Evolutionary conservation across 2,329 filamentous ascomycete species (phyloP).

Genomic region (Cyanodermella asteris): DNA sequence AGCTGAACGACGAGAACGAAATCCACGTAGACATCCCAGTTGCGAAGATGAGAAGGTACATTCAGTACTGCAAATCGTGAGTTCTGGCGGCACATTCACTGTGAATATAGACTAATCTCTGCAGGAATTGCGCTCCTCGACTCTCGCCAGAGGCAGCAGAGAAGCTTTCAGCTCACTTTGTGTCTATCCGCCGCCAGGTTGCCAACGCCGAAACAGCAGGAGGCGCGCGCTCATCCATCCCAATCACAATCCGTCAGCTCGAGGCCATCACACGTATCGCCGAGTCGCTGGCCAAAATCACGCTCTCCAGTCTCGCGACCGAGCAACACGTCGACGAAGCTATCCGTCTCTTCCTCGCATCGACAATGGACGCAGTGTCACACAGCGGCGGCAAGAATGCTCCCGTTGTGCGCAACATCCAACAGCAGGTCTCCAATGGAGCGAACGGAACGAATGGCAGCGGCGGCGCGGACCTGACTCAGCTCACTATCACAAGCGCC

Average conservation of each 20-base stretch:
- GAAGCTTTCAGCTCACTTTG: constrained; percentile 91
- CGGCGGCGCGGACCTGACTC: too few relatives aligned
- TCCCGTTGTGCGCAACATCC: too few relatives aligned
- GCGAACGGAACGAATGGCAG: too few relatives aligned
- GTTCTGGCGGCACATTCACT: constrained; percentile 15
- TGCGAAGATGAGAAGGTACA: constrained; percentile 95
- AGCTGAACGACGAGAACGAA: constrained; percentile 68
- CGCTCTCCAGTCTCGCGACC: constrained; percentile 64
- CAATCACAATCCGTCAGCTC: constrained; percentile 90
- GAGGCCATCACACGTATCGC: constrained; percentile 96
- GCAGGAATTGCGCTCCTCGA: constrained; percentile 70
- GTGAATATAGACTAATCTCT: neutral
- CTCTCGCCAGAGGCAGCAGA: constrained; percentile 80
- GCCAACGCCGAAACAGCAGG: constrained; percentile 77
- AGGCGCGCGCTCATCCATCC: constrained; percentile 78
- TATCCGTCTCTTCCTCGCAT: constrained; percentile 86
- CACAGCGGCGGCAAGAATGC: constrained; percentile 67
- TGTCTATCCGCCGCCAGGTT: constrained; percentile 84
- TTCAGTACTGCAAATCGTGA: constrained; percentile 89
- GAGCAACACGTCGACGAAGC: constrained; percentile 92
- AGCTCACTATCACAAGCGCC: too few relatives aligned
- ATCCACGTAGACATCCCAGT: constrained; percentile 81
- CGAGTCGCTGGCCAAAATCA: constrained; percentile 81
- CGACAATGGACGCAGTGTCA: constrained; percentile 93
- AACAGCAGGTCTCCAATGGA: too few relatives aligned